Conservation (phyloP, 2,329 filamentous ascomycete species). For the Sphaceloma murrayae region DNA sequence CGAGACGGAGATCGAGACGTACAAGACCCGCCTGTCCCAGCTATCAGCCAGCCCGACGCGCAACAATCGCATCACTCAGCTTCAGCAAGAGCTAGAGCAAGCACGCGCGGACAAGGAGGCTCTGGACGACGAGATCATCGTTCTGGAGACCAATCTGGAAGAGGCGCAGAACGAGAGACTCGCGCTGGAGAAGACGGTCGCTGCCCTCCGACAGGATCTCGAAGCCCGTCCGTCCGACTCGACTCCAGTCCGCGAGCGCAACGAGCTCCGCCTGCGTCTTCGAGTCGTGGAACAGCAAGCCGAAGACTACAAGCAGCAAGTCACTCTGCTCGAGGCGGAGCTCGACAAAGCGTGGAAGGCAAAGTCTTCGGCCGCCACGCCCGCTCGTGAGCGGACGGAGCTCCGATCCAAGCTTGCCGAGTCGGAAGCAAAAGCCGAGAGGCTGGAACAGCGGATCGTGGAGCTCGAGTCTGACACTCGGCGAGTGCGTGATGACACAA, state of each 20-base stretch:
- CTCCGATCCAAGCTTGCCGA: conserved; percentile 28
- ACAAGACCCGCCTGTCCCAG: conserved; percentile 23
- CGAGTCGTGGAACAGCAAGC: conserved; percentile 26
- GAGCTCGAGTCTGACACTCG: conserved; percentile 48
- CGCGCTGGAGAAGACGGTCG: conserved; percentile 50
- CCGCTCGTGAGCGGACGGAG: conserved; percentile 28
- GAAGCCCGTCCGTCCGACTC: conserved; percentile 31
- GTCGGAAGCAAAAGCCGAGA: conserved; percentile 28
- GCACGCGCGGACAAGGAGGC: conserved; percentile 33
- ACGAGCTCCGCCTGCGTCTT: conserved; percentile 27
- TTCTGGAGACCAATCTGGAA: conserved; percentile 37
- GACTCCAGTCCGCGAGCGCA: conserved; percentile 30
- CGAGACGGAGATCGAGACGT: conserved; percentile 26
- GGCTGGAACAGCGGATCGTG: conserved; percentile 45
- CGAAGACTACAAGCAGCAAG: conserved; percentile 27
- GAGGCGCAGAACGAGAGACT: conserved; percentile 42
- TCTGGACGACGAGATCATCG: conserved; percentile 48
- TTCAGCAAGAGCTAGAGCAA: conserved; percentile 36
- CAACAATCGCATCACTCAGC: conserved; percentile 16
- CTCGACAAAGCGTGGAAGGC: conserved; percentile 25
- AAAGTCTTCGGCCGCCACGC: conserved; percentile 24
- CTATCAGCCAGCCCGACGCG: conserved; percentile 19
- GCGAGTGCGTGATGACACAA: conserved; percentile 38
- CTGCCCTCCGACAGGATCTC: conserved; percentile 31
- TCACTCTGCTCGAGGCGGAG: conserved; percentile 30